Conservation (phyloP, 148 eudicot species). For the Linanthus parryae region DNA sequence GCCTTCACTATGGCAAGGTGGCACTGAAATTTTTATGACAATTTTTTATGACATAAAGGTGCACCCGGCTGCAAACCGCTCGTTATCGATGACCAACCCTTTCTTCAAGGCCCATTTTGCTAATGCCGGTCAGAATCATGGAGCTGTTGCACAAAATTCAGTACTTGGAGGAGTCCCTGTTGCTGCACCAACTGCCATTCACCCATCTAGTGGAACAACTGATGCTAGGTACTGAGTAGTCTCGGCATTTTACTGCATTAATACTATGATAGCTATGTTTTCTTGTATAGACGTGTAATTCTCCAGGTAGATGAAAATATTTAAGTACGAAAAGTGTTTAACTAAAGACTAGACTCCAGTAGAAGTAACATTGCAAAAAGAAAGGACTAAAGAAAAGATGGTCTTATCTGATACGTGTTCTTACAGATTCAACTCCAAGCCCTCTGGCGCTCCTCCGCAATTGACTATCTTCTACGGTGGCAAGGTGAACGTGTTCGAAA, state of each 20-base stretch:
- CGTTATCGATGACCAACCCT: conserved; percentile 14
- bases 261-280: neutral
- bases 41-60: conserved; percentile 10
- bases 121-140: conserved; percentile 25
- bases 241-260: neutral
- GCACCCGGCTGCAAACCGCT: conserved; percentile 8
- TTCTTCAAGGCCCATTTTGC: conserved; percentile 23
- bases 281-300: neutral
- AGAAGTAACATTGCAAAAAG: neutral
- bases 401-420: neutral
- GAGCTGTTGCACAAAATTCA: conserved; percentile 21
- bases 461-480: conserved; percentile 63
- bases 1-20: neutral
- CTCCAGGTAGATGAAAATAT: too few relatives aligned
- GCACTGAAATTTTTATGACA: conserved; percentile 13
- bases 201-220: too few relatives aligned
- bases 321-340: neutral
- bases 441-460: conserved; percentile 31
- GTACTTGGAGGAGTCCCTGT: conserved; percentile 14
- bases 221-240: conserved; percentile 32
- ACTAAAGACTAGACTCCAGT: neutral
- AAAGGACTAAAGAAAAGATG: neutral
- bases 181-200: conserved; percentile 19
- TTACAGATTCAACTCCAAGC: conserved; percentile 31
- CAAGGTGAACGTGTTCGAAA: conserved; percentile 40